Evolutionary conservation across 495 filamentous ascomycete species (phyloP).

Genomic region (Neurospora discreta): DNA sequence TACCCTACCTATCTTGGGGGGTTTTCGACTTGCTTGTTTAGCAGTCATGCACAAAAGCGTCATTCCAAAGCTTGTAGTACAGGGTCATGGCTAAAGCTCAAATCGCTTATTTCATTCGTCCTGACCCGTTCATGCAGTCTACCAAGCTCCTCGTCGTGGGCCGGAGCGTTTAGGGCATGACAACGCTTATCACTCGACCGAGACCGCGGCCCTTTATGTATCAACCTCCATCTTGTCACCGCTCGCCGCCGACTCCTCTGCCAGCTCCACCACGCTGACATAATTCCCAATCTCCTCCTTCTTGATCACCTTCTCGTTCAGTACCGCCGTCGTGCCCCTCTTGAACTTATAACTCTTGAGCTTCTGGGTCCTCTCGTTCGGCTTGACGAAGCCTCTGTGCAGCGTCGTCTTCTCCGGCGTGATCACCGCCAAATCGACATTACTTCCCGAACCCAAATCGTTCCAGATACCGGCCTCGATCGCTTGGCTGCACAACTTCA

Average conservation of each 20-base stretch:
- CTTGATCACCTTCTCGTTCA: conserved; percentile 88
- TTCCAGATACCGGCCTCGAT: conserved; percentile 99
- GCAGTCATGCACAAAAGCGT: neutral
- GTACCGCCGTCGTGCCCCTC: conserved; percentile 78
- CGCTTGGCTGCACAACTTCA: conserved; percentile 72
- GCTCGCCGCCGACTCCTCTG: conserved; percentile 36
- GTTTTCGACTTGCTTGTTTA: neutral
- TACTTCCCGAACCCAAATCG: conserved; percentile 91
- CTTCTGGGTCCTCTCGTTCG: conserved; percentile 87
- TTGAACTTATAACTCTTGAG: conserved; percentile 84
- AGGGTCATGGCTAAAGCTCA: neutral
- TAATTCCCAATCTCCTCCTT: conserved; percentile 92
- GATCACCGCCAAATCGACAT: conserved; percentile 95
- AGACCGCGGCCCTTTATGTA: conserved; percentile 31
- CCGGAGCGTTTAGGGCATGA: neutral
- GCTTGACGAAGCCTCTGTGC: conserved; percentile 80
- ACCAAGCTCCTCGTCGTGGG: neutral
- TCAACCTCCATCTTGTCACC: conserved; percentile 97
- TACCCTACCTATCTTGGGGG: neutral
- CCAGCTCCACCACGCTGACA: conserved; percentile 80
- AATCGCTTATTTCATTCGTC: neutral
- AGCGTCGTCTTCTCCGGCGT: conserved; percentile 86
- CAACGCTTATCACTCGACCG: neutral
- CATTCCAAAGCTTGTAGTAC: neutral
- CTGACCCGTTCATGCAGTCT: neutral